These are phyloP conservation scores for Cymodocea nodosa DNA, from an alignment of 116 monocot species.

Conservation along the genomic window DNA sequence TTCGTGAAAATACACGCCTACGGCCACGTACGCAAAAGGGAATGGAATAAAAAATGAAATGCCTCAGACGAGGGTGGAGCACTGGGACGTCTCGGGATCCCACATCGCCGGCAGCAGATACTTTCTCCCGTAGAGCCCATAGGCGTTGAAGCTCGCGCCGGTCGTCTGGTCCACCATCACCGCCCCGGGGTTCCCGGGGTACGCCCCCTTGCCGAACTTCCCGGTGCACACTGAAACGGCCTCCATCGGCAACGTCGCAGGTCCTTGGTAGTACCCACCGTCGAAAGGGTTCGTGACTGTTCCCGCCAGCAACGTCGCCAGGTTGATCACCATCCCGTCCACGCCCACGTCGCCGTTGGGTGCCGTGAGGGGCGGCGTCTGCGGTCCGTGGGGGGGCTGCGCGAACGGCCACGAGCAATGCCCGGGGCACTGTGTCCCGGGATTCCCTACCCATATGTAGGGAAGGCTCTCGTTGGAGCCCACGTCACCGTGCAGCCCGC, in stretches of 20 bases:
- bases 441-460: conserved; percentile 43
- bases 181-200: conserved; percentile 28
- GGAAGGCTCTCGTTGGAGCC: conserved; percentile 5
- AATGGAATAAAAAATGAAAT: too few species aligned
- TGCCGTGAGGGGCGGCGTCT: conserved; percentile 13
- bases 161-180: conserved; percentile 15
- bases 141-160: conserved; percentile 27
- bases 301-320: conserved; percentile 30
- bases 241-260: conserved; percentile 18
- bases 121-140: conserved; percentile 46
- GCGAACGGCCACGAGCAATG: conserved; percentile 57
- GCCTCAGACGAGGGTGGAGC: conserved; percentile 35
- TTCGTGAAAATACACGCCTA: too few species aligned
- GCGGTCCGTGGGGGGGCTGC: conserved; percentile 23
- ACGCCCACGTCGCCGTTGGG: conserved; percentile 54
- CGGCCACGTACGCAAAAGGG: too few species aligned
- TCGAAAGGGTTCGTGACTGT: conserved; percentile 22
- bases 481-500: conserved; percentile 24
- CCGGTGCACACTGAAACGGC: conserved; percentile 35
- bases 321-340: conserved; percentile 39
- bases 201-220: conserved; percentile 22
- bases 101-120: conserved; percentile 74
- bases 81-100: conserved; percentile 44
- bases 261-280: conserved; percentile 29
- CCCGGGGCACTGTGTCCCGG: conserved; percentile 38